Conservation (phyloP, 2,329 filamentous ascomycete species). For the Talaromyces islandicus region DNA sequence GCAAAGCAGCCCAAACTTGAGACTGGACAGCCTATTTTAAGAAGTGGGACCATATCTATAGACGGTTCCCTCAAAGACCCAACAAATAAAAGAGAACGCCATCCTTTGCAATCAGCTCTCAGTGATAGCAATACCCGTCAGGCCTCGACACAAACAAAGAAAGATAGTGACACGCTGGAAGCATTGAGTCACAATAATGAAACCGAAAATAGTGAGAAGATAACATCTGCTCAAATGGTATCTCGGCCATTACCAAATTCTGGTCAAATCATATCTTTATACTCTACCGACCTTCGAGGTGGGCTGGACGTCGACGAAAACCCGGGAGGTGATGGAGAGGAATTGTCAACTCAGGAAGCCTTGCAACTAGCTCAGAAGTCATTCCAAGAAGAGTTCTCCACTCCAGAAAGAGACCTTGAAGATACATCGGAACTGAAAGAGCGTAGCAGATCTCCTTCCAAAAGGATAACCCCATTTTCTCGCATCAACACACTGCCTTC, state of each 20-base stretch:
- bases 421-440: background rate
- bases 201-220: slow-evolving; percentile 15
- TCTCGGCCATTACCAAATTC: slow-evolving; percentile 21
- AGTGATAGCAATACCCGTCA: background rate
- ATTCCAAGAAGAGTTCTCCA: slow-evolving; percentile 33
- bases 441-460: slow-evolving; percentile 10
- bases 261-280: slow-evolving; percentile 30
- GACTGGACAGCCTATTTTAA: slow-evolving; percentile 6
- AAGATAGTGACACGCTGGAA: background rate
- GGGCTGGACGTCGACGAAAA: slow-evolving; percentile 13
- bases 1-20: background rate
- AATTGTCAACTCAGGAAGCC: slow-evolving; percentile 37
- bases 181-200: background rate
- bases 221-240: slow-evolving; percentile 34
- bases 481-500: slow-evolving; percentile 13
- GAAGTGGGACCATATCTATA: slow-evolving; percentile 4
- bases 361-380: slow-evolving; percentile 32
- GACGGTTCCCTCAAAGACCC: background rate
- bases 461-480: slow-evolving; percentile 26
- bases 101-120: background rate
- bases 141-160: background rate
- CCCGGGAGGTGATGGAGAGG: slow-evolving; percentile 22
- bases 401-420: slow-evolving; percentile 15
- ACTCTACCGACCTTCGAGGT: slow-evolving; percentile 28
- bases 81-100: background rate